These are phyloP conservation scores for Baudoinia panamericana DNA, from an alignment of 495 filamentous ascomycete species.

Conservation along the genomic window DNA sequence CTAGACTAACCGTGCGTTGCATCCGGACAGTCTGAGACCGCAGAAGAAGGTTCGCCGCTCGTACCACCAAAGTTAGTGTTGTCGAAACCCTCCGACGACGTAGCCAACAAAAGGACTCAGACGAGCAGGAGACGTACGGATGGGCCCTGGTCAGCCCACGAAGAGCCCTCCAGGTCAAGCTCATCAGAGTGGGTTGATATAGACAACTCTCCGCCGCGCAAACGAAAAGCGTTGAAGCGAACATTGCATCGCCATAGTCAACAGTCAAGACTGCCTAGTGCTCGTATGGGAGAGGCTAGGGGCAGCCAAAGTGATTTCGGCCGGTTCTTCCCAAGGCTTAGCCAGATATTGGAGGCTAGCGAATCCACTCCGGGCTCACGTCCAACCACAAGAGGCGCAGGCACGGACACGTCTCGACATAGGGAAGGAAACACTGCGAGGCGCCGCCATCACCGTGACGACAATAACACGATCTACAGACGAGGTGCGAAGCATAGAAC, in stretches of 20 bases:
- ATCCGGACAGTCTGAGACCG: constrained; percentile 10
- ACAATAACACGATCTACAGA: constrained; percentile 7
- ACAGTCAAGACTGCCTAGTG: neutral
- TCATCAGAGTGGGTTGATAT: constrained; percentile 20
- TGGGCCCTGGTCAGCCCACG: neutral
- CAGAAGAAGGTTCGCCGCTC: constrained; percentile 1
- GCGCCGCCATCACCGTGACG: constrained; percentile 5
- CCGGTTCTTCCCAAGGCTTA: constrained; percentile 25
- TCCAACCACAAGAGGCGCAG: constrained; percentile 21
- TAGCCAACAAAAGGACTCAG: constrained; percentile 6
- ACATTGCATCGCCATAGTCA: neutral
- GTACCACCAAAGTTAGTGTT: constrained; percentile 12
- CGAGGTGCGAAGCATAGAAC: constrained; percentile 15
- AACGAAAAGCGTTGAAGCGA: constrained; percentile 4
- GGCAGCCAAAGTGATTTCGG: constrained; percentile 2
- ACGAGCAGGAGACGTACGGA: constrained; percentile 3
- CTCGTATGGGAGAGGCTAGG: neutral
- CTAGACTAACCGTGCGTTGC: constrained; percentile 10
- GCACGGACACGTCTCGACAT: constrained; percentile 10
- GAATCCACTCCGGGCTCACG: constrained; percentile 16
- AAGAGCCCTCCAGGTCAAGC: constrained; percentile 3
- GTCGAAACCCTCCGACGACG: constrained; percentile 12
- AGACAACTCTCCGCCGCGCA: constrained; percentile 13
- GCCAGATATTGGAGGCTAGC: constrained; percentile 25
- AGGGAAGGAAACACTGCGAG: constrained; percentile 2